Base-by-base conservation (phyloP, 2,329 filamentous ascomycete genomes). In the Corinectria fuckeliana region DNA sequence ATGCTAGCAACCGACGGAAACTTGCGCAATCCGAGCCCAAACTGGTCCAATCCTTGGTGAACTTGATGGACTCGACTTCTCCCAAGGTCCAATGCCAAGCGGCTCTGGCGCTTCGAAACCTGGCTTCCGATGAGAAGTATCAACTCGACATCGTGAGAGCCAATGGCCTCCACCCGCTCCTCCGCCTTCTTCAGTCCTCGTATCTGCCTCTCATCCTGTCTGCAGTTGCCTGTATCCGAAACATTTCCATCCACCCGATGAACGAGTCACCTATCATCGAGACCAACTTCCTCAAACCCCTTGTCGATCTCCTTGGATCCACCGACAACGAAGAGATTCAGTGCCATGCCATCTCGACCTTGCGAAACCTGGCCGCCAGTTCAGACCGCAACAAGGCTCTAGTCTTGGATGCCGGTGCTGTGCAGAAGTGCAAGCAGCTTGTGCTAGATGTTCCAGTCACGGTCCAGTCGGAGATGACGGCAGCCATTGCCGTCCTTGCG, bases 221-320 rank as follows among this genome's bases (percentile, higher is more conserved):
- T 18, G 95, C 95, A 44, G 95, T 99, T 64, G 95, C 95, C 49
- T 99, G 95, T 74, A 99, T 99, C 75, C 91, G 95, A 70, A 99
- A 99, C 76, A 99, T 99, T 67, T 98, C 94, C 57, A 99, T 99
- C 67, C 95, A 99, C 74, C 95, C 95, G 16, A 83, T 94, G 72
- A 99, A 99, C 77, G 95, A 99, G 78, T 97, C 94, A 10, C 95
- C 95, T 0, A 99, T 99, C 66, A 99, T 99, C 71, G 95, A 99
- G 72, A 94, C 94, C 38, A 95, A 94, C 58, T 99, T 99, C 77
- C 79, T 99, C 60, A 93, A 93, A 74, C 95, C 95, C 0, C 80
- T 99, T 55, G 95, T 99, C 21, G 93, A 98, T 67, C 84, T 99
- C 1, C 85, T 99, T 7, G 94, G 95, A 50, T 96, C 93, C 9